Base-by-base conservation (phyloP, 306 rosid genomes). In the Delonix regia region DNA sequence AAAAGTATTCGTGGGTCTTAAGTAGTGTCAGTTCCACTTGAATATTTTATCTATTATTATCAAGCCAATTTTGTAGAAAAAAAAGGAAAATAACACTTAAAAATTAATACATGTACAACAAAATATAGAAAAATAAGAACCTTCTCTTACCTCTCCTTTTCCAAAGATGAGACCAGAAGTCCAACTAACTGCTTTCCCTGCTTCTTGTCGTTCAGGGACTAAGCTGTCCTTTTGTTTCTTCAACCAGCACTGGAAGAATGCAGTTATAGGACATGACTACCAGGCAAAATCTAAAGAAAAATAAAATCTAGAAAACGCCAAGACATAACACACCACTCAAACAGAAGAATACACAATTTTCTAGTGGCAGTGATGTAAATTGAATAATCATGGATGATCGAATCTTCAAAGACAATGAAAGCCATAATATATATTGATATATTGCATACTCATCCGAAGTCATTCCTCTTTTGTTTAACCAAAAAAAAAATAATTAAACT, bases 111-210 rank as follows among this genome's bases (percentile, higher is more conserved):
- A 52, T 6, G 2, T 22, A 19, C 51, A 73, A 5, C 4, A 67
- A 27, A 36, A 47, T 34, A 48, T 6, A 38, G 6, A 76, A 27
- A 60, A 24, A 65, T 73, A 19, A 4, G 10, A 68, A 65, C 69
- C 64, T 64, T 77, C 7, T 61, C 72, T 83, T 85, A 95, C 99
- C 94, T 89, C 92, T 87, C 95, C 97, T 83, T 86, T 87, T 27
- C 98, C 99, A 72, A 90, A 95, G 70, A 95, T 88, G 83, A 95
- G 77, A 78, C 99, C 99, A 72, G 99, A 95, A 85, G 95, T 95
- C 99, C 99, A 95, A 66, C 71, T 77, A 83, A 81, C 82, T 75
- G 49, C 33, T 60, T 73, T 83, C 73, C 87, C 91, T 38, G 45
- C 66, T 9, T 86, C 91, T 82, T 89, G 95, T 63, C 70, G 82